Conservation (phyloP, 768 basidiomycete species). For the Lactarius akahatsu region DNA sequence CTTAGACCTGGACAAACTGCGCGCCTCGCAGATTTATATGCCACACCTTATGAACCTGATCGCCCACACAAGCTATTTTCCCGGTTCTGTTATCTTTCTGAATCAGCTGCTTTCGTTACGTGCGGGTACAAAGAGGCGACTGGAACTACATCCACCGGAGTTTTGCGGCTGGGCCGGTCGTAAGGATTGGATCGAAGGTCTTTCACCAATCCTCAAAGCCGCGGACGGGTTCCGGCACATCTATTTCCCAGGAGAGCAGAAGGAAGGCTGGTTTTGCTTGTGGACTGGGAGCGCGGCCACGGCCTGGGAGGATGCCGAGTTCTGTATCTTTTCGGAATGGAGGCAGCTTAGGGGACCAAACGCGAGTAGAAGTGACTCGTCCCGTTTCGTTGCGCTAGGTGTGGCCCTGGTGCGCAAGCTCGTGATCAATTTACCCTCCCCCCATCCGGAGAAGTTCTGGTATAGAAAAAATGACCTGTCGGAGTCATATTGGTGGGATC, state of each 20-base stretch:
- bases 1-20: background rate
- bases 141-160: background rate
- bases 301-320: background rate
- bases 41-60: background rate
- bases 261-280: background rate
- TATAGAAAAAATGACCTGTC: background rate
- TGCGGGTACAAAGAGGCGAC: background rate
- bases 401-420: too few relatives aligned
- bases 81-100: background rate
- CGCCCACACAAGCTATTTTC: too few relatives aligned
- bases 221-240: background rate
- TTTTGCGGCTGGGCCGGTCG: background rate
- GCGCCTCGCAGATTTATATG: background rate
- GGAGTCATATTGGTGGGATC: background rate
- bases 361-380: background rate
- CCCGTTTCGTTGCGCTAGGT: too few relatives aligned
- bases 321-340: background rate
- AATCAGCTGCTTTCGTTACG: background rate
- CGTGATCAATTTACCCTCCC: too few relatives aligned
- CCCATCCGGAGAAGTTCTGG: too few relatives aligned
- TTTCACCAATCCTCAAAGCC: background rate
- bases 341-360: background rate
- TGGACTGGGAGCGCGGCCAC: background rate
- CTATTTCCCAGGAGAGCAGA: background rate
- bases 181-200: background rate